Evolutionary conservation across 306 rosid genomes (phyloP).

Genomic region (Lathyrus aphaca): DNA sequence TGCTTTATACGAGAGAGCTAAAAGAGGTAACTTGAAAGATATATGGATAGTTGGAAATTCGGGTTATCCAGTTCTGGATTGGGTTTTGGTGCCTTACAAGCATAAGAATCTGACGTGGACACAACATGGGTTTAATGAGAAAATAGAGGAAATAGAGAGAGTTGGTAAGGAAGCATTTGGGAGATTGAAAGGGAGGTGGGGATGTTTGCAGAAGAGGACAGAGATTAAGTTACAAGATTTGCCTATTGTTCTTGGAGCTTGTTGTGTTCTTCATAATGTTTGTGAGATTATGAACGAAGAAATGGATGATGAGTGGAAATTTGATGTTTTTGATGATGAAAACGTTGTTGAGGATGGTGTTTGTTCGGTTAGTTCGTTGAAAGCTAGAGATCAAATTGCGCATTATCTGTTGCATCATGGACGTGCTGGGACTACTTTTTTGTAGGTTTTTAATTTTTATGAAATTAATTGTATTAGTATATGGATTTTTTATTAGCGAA

Average conservation of each 20-base stretch:
- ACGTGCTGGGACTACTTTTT: constrained; percentile 53
- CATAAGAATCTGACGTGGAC: constrained; percentile 68
- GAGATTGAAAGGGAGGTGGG: constrained; percentile 70
- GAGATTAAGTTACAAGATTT: constrained; percentile 79
- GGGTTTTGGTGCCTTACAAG: constrained; percentile 70
- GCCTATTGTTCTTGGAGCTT: constrained; percentile 77
- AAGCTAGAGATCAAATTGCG: constrained; percentile 72
- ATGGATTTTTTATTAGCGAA: background rate
- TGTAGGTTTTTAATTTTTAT: background rate
- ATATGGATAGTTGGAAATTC: constrained; percentile 75
- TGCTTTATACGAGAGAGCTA: constrained; percentile 53
- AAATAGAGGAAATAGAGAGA: constrained; percentile 42
- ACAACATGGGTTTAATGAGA: constrained; percentile 73
- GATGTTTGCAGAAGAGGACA: constrained; percentile 78
- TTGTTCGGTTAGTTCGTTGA: constrained; percentile 46
- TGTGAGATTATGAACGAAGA: constrained; percentile 71
- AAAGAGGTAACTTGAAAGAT: constrained; percentile 50
- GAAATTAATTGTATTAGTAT: background rate
- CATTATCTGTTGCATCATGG: constrained; percentile 71
- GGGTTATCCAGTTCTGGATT: constrained; percentile 63
- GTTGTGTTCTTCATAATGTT: constrained; percentile 80
- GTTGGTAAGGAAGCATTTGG: constrained; percentile 65
- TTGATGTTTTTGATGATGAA: constrained; percentile 68
- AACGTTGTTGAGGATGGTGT: constrained; percentile 47
- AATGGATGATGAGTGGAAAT: constrained; percentile 44